A percentile compares a stretch with the other conserved stretches of the same genome.
Evolutionary conservation across 148 eudicot species (phyloP).

Genomic region (Rhododendron vialii): DNA sequence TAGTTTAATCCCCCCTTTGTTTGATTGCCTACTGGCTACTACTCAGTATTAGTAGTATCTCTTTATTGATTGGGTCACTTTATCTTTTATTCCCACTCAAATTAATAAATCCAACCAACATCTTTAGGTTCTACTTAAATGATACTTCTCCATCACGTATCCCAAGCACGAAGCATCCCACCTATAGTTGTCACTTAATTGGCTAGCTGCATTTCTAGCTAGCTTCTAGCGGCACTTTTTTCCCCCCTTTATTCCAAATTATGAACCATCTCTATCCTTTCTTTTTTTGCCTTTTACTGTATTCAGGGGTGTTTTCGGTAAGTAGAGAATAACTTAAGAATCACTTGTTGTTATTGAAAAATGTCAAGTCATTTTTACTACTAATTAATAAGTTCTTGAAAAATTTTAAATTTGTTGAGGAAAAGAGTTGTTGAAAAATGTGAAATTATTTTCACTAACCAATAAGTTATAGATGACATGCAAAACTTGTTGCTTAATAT

Average conservation of each 20-base stretch:
- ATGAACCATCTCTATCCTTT: background rate
- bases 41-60: background rate
- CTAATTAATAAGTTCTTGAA: too few species aligned
- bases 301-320: background rate
- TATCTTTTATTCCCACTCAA: background rate
- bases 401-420: too few species aligned
- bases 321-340: too few species aligned
- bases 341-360: too few species aligned
- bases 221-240: background rate
- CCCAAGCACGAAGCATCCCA: background rate
- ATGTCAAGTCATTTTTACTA: too few species aligned
- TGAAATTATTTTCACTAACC: too few species aligned
- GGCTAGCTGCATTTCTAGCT: background rate
- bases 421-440: too few species aligned
- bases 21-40: too few species aligned
- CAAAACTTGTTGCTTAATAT: too few species aligned
- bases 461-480: too few species aligned
- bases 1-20: background rate
- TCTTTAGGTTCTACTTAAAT: background rate
- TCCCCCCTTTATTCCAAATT: background rate
- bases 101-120: background rate
- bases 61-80: background rate
- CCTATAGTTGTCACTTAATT: background rate
- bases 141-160: background rate
- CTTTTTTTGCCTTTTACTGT: background rate